Percentiles rank a stretch among this genome's conserved stretches.
Evolutionary conservation across 2,329 filamentous ascomycete genomes (phyloP).

Genomic region (Colletotrichum costaricense): DNA sequence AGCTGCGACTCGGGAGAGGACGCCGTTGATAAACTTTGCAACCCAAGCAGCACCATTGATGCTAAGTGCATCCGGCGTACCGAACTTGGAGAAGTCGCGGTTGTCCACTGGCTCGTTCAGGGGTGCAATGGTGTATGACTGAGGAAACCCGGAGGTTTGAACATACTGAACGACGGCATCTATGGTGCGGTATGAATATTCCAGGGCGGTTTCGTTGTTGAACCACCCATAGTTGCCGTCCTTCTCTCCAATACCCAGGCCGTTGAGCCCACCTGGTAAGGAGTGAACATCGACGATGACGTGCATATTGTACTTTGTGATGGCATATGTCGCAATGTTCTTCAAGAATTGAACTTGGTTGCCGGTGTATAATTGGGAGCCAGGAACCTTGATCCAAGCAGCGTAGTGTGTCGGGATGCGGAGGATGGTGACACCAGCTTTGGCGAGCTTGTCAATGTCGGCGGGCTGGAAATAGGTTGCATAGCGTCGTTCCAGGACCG

Average conservation of each 20-base stretch:
- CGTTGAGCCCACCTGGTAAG: too few relatives aligned
- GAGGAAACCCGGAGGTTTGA: too few relatives aligned
- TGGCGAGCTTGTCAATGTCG: conserved; percentile 24
- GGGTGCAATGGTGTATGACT: background rate
- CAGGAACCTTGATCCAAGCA: conserved; percentile 16
- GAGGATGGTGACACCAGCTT: background rate
- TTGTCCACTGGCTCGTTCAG: conserved; percentile 19
- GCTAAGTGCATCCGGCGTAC: conserved; percentile 9
- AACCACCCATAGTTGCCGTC: too few relatives aligned
- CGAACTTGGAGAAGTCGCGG: conserved; percentile 16
- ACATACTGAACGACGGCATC: too few relatives aligned
- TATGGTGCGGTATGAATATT: too few relatives aligned
- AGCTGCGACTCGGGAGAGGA: background rate
- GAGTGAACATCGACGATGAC: too few relatives aligned
- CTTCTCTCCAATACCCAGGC: too few relatives aligned
- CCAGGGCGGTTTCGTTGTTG: too few relatives aligned
- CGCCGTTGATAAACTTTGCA: conserved; percentile 2
- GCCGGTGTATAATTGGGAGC: conserved; percentile 14
- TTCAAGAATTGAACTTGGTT: too few relatives aligned
- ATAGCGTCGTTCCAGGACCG: conserved; percentile 8
- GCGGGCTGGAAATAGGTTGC: conserved; percentile 9
- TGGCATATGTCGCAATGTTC: too few relatives aligned
- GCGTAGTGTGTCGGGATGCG: conserved; percentile 19
- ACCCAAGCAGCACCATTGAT: conserved; percentile 16
- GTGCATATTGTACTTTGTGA: too few relatives aligned